Evolutionary conservation across 768 basidiomycete genomes (phyloP).

Genomic region (Leucocoprinus sp.): DNA sequence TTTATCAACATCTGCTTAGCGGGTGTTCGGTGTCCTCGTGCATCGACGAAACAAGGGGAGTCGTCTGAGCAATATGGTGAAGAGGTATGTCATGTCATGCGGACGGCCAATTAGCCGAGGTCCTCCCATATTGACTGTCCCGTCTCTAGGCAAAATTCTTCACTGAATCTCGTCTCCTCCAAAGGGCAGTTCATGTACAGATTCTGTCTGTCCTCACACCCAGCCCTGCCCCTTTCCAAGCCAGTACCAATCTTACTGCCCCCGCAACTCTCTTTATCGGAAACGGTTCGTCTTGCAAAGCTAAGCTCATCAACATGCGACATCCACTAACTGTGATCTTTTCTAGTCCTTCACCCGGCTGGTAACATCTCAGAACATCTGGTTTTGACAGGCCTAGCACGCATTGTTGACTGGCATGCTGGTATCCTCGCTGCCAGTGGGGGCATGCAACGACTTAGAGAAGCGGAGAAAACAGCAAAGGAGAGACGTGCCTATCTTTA

Average conservation of each 20-base stretch:
- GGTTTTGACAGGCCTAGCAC: constrained; percentile 76
- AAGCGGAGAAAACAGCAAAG: constrained; percentile 75
- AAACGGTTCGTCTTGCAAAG: constrained; percentile 38
- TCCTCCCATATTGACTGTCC: constrained; percentile 13
- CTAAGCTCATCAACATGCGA: constrained; percentile 10
- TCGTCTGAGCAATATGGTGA: constrained; percentile 79
- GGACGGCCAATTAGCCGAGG: constrained; percentile 7
- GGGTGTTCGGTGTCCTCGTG: constrained; percentile 70
- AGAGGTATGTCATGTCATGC: constrained; percentile 50
- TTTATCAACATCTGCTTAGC: constrained; percentile 80
- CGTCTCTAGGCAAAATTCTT: constrained; percentile 77
- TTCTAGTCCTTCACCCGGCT: constrained; percentile 74
- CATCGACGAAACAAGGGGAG: constrained; percentile 66
- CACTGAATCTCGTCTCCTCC: constrained; percentile 81
- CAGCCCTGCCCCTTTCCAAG: constrained; percentile 74
- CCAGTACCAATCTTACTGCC: constrained; percentile 38
- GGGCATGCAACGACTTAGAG: constrained; percentile 81
- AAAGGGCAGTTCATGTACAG: constrained; percentile 66
- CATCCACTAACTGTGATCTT: no score
- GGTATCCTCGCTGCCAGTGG: constrained; percentile 83
- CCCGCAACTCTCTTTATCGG: constrained; percentile 85
- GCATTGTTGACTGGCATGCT: constrained; percentile 96
- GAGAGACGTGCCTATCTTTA: constrained; percentile 67
- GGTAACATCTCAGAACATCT: constrained; percentile 93
- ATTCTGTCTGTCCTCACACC: constrained; percentile 76